These are phyloP conservation scores for Metarhizium humberi DNA, from an alignment of 2,329 filamentous ascomycete species.

Conservation along the genomic window DNA sequence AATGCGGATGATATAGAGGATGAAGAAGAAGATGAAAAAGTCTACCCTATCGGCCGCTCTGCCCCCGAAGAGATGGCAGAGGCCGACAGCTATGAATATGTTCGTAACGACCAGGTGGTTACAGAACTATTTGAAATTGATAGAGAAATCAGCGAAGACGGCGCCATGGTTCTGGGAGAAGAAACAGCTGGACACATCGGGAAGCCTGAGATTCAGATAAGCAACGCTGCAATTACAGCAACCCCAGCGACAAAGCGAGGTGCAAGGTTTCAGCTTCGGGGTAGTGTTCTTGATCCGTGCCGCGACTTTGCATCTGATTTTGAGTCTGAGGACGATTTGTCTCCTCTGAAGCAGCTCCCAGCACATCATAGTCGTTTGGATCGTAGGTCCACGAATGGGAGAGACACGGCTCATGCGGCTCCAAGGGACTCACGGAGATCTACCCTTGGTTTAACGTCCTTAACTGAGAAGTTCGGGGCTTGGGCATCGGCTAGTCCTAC, in stretches of 20 bases:
- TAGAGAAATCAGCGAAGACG: background rate
- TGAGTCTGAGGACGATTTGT: slow-evolving; percentile 45
- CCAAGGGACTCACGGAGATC: slow-evolving; percentile 17
- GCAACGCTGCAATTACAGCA: background rate
- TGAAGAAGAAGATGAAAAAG: background rate
- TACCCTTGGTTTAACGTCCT: slow-evolving; percentile 49
- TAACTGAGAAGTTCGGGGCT: slow-evolving; percentile 50
- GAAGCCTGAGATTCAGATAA: background rate
- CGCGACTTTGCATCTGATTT: slow-evolving; percentile 36
- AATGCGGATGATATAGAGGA: slow-evolving; percentile 16
- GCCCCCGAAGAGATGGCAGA: background rate
- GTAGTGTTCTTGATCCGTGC: slow-evolving; percentile 36
- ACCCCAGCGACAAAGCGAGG: slow-evolving; percentile 1
- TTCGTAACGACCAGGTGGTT: background rate
- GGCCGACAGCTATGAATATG: background rate
- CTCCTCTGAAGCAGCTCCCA: slow-evolving; percentile 14
- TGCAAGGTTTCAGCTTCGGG: slow-evolving; percentile 29
- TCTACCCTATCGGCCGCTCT: background rate
- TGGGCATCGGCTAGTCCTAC: slow-evolving; percentile 52
- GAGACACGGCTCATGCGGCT: background rate
- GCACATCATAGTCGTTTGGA: background rate
- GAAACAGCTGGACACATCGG: background rate
- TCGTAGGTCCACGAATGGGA: background rate
- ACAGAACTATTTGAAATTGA: background rate
- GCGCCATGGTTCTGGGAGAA: background rate